A percentile compares a stretch with the other conserved stretches of the same genome.
Evolutionary conservation across 805 yeast genomes (phyloP).

Genomic region (Yarrowia sp.): DNA sequence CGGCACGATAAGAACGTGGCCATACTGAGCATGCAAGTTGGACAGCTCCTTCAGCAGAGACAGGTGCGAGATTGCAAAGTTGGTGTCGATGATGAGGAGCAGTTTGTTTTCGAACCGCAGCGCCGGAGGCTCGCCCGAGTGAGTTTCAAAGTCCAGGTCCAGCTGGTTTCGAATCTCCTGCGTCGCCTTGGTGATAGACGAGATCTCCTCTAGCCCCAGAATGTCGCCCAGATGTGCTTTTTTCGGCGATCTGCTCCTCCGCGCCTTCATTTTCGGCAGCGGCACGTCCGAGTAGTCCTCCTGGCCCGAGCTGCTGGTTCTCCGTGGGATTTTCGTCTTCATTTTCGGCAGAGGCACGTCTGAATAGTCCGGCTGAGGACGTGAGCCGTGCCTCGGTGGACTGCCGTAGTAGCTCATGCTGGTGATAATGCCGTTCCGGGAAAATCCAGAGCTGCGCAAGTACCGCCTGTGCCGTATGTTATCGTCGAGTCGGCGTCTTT

Average conservation of each 20-base stretch:
- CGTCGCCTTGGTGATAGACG: constrained; percentile 10
- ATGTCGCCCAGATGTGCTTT: neutral
- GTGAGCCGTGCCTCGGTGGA: too few species aligned
- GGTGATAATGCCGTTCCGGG: too few species aligned
- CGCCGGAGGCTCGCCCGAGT: neutral
- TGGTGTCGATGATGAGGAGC: constrained; percentile 73
- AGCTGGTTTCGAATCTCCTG: neutral
- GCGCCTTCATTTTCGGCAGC: neutral
- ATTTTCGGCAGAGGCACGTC: constrained; percentile 10
- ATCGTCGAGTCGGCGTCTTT: too few species aligned
- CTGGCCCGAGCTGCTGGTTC: neutral
- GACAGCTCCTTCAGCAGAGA: constrained; percentile 54
- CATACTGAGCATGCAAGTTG: constrained; percentile 43
- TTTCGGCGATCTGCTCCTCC: neutral
- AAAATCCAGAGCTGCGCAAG: too few species aligned
- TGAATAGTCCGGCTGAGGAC: neutral
- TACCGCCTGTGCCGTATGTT: neutral
- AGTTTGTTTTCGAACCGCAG: constrained; percentile 34
- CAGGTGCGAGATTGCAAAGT: constrained; percentile 71
- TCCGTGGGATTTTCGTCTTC: neutral
- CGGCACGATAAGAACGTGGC: constrained; percentile 64
- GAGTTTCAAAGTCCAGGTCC: neutral
- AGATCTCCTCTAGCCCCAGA: neutral
- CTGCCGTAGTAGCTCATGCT: too few species aligned
- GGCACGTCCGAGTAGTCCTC: constrained; percentile 2